phyloP scores from a whole-genome alignment of 495 filamentous ascomycete species.

The Hamigera avellanea region DNA sequence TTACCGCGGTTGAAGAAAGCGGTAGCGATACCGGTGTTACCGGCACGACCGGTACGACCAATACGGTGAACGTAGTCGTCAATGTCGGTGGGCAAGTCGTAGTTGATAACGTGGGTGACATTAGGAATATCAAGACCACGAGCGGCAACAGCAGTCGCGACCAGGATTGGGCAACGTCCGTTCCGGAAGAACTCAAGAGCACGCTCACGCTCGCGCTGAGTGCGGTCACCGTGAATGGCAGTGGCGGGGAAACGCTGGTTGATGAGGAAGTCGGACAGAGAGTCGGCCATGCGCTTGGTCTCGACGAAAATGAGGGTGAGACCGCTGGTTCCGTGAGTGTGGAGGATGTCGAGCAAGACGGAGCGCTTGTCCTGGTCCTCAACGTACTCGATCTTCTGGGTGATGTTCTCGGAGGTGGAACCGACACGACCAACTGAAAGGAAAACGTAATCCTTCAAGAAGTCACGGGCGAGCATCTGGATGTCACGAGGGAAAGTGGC shows the following conservation, averaged over 20 bases:
- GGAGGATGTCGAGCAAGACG: constrained; percentile 90
- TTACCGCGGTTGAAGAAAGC: constrained; percentile 99
- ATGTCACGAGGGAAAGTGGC: constrained; percentile 98
- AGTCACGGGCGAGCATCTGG: constrained; percentile 95
- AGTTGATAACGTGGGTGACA: constrained; percentile 97
- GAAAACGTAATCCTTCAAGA: constrained; percentile 97
- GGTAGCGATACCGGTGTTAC: constrained; percentile 96
- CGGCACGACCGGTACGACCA: constrained; percentile 98
- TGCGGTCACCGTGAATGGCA: constrained; percentile 95
- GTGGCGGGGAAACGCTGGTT: constrained; percentile 98
- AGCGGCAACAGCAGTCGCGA: constrained; percentile 94
- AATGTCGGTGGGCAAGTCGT: constrained; percentile 96
- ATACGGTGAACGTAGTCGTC: constrained; percentile 99
- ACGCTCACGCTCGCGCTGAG: constrained; percentile 96
- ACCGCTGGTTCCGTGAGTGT: constrained; percentile 75
- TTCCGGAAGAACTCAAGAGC: constrained; percentile 96
- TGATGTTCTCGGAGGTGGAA: constrained; percentile 99
- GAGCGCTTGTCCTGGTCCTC: constrained; percentile 97
- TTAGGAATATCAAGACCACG: constrained; percentile 96
- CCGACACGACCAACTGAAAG: constrained; percentile 97
- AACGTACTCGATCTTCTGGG: constrained; percentile 96
- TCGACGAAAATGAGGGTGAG: constrained; percentile 97
- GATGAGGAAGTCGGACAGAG: constrained; percentile 92
- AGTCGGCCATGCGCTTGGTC: constrained; percentile 99
- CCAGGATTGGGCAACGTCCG: constrained; percentile 86